These are phyloP conservation scores for Amniculicola lignicola DNA, from an alignment of 495 filamentous ascomycete species.

Conservation along the genomic window DNA sequence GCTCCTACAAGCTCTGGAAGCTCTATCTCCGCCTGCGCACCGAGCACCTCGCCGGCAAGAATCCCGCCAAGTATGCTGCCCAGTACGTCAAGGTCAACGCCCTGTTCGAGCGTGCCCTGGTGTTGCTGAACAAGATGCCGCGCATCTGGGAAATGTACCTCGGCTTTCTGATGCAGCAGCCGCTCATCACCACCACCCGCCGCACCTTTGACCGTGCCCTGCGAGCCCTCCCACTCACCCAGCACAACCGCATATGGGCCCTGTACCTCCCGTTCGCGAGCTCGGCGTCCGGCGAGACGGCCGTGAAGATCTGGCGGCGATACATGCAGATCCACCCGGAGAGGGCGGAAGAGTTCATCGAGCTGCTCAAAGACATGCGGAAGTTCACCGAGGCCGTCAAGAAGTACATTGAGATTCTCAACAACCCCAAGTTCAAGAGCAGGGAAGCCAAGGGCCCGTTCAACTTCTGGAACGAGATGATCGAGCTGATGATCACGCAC, in stretches of 20 bases:
- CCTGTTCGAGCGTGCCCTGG: constrained; percentile 88
- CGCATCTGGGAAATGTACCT: constrained; percentile 98
- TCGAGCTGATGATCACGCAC: constrained; percentile 90
- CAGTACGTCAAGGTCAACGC: constrained; percentile 94
- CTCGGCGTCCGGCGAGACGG: constrained; percentile 86
- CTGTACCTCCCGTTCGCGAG: constrained; percentile 89
- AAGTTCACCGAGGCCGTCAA: constrained; percentile 90
- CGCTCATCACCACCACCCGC: constrained; percentile 84
- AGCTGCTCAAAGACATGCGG: constrained; percentile 75
- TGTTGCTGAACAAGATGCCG: constrained; percentile 98
- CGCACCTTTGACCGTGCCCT: constrained; percentile 92
- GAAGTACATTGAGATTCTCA: constrained; percentile 89
- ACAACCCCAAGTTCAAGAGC: constrained; percentile 87
- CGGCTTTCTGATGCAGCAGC: constrained; percentile 83
- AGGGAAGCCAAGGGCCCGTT: constrained; percentile 93
- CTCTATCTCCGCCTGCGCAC: constrained; percentile 87
- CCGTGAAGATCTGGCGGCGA: constrained; percentile 87
- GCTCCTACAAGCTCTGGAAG: constrained; percentile 99
- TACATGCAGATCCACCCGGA: constrained; percentile 99
- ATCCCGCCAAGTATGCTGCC: constrained; percentile 72
- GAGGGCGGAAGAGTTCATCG: constrained; percentile 91
- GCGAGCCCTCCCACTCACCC: constrained; percentile 89
- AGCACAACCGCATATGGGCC: constrained; percentile 96
- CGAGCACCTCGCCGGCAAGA: constrained; percentile 78
- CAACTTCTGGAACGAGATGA: constrained; percentile 97